phyloP scores from a whole-genome alignment of 768 basidiomycete species.

The Psilocybe subaeruginosa region DNA sequence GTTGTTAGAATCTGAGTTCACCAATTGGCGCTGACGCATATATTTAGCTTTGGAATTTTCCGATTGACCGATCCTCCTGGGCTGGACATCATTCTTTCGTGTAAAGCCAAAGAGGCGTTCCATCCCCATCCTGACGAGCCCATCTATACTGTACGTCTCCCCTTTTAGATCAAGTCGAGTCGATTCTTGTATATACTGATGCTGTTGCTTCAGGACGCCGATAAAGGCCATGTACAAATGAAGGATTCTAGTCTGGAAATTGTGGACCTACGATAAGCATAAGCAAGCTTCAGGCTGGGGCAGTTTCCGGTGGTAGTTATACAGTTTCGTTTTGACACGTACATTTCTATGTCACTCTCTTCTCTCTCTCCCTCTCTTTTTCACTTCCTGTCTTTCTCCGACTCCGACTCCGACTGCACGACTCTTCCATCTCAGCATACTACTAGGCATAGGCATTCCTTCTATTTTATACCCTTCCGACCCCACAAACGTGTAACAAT shows the following conservation, averaged over 20 bases:
- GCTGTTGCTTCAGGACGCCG: conserved; percentile 62
- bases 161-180: not conserved
- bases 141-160: conserved; percentile 77
- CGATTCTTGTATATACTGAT: not conserved
- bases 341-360: not conserved
- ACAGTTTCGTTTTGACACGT: not conserved
- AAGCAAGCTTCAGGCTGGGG: not conserved
- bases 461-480: not conserved
- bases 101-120: conserved; percentile 74
- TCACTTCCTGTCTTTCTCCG: not conserved
- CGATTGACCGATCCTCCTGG: conserved; percentile 90
- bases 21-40: not conserved
- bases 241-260: conserved; percentile 76
- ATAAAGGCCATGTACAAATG: conserved; percentile 84
- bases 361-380: not conserved
- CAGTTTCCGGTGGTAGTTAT: not conserved
- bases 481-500: conserved; percentile 6
- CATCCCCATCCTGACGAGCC: conserved; percentile 85
- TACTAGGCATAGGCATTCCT: not conserved
- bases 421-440: not conserved
- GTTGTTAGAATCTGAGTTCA: not conserved
- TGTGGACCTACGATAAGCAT: conserved; percentile 68
- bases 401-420: not conserved
- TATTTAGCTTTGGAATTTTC: conserved; percentile 79
- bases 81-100: conserved; percentile 68